Evolutionary conservation across 179 eudicot genomes (phyloP).

Genomic region (Vitellaria paradoxa): DNA sequence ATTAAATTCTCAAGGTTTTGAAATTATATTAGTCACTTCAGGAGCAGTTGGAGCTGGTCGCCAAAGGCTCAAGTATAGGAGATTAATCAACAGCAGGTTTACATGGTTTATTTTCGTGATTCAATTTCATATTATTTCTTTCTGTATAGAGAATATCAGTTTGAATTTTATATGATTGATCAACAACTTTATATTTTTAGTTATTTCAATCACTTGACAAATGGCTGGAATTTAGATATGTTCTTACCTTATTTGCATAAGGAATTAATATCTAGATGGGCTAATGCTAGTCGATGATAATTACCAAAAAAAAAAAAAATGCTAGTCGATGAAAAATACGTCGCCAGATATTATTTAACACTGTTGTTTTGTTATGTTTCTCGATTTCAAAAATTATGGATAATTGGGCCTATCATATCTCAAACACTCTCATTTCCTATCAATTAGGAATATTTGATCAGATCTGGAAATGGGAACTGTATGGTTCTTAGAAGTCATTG

Average conservation of each 20-base stretch:
- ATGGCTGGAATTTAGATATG: background rate
- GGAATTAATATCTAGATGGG: background rate
- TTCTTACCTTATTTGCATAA: background rate
- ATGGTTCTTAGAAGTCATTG: background rate
- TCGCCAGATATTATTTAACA: background rate
- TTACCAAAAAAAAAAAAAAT: too few relatives aligned
- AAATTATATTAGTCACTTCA: constrained; percentile 77
- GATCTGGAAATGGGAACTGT: background rate
- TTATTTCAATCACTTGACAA: background rate
- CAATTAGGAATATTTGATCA: background rate
- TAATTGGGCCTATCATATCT: background rate
- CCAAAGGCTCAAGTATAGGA: constrained; percentile 78
- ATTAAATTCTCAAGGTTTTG: constrained; percentile 66
- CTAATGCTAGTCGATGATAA: background rate
- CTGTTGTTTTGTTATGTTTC: background rate
- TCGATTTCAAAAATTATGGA: background rate
- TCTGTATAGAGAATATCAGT: background rate
- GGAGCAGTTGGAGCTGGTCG: constrained; percentile 97
- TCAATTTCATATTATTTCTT: background rate
- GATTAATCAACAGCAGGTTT: constrained; percentile 83
- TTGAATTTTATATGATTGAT: background rate
- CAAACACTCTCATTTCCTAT: background rate
- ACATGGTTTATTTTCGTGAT: background rate
- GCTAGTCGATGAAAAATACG: too few relatives aligned
- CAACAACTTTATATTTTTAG: background rate